phyloP scores from a whole-genome alignment of 1,284 basidiomycete genomes.

The Rhodotorula sp. region DNA sequence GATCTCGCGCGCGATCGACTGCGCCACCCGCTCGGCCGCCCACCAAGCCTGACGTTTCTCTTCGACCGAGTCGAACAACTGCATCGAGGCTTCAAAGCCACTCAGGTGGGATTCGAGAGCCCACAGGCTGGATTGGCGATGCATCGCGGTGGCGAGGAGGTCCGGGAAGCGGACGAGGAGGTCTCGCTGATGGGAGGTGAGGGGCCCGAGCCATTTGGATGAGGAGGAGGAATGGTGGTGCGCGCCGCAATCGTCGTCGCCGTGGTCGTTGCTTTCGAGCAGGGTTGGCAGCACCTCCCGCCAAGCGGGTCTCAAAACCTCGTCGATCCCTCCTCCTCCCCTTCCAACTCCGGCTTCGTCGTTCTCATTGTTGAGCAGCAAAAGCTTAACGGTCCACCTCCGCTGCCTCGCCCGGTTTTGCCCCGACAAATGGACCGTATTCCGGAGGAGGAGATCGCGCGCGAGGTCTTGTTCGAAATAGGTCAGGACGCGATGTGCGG shows the following conservation, averaged over 20 bases:
- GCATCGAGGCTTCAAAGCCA: slow-evolving; percentile 22
- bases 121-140: background rate
- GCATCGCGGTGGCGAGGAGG: slow-evolving; percentile 8
- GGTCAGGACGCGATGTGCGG: slow-evolving; percentile 8
- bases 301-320: background rate
- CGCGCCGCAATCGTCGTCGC: background rate
- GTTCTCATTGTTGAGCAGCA: background rate
- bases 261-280: background rate
- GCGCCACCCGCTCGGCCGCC: slow-evolving; percentile 6
- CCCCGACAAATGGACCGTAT: background rate
- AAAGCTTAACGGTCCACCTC: slow-evolving; percentile 9
- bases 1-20: background rate
- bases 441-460: background rate
- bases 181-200: background rate
- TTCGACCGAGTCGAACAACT: slow-evolving; percentile 9
- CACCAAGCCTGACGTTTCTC: slow-evolving; percentile 23
- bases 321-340: background rate
- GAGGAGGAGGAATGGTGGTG: background rate
- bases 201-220: background rate
- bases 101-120: slow-evolving; percentile 23
- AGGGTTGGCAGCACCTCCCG: background rate
- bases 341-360: background rate
- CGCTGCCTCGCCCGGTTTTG: slow-evolving; percentile 31
- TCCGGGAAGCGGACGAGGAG: background rate
- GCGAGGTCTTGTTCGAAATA: slow-evolving; percentile 19